A percentile compares a stretch with the other conserved stretches of the same genome.
Conservation (phyloP, 352 stramenopile genomes). For the Globisporangium heterothallicum region DNA sequence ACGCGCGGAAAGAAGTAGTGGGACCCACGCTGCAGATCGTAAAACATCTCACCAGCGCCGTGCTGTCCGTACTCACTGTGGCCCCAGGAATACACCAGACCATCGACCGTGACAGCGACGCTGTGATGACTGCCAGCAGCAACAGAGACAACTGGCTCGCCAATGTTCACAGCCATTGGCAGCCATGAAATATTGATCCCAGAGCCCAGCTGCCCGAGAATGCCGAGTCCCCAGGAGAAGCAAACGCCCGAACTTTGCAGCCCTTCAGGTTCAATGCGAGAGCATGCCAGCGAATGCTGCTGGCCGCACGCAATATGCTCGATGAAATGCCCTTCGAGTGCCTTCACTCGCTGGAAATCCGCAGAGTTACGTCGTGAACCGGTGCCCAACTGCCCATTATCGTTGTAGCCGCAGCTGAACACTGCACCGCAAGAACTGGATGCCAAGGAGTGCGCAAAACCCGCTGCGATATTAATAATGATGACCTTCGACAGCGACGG, state of each 20-base stretch:
- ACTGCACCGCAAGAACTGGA: slow-evolving; percentile 41
- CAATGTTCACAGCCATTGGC: slow-evolving; percentile 47
- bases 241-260: slow-evolving; percentile 35
- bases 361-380: slow-evolving; percentile 60
- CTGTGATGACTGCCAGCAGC: slow-evolving; percentile 74
- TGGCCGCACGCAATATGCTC: slow-evolving; percentile 68
- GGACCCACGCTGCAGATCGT: slow-evolving; percentile 66
- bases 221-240: slow-evolving; percentile 76
- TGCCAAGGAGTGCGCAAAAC: slow-evolving; percentile 73
- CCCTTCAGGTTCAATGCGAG: slow-evolving; percentile 18
- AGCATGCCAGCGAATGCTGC: slow-evolving; percentile 67
- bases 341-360: slow-evolving; percentile 47
- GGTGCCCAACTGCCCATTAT: slow-evolving; percentile 70
- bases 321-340: slow-evolving; percentile 46
- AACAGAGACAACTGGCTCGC: slow-evolving; percentile 45
- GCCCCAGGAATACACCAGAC: slow-evolving; percentile 70
- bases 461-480: slow-evolving; percentile 47
- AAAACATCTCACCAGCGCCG: slow-evolving; percentile 50
- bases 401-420: slow-evolving; percentile 82
- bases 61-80: slow-evolving; percentile 84
- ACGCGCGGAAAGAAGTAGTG: slow-evolving; percentile 70
- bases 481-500: slow-evolving; percentile 36
- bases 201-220: slow-evolving; percentile 62
- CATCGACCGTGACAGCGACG: slow-evolving; percentile 47
- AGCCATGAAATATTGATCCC: slow-evolving; percentile 63